Base-by-base conservation (phyloP, 129 eudicot species). In the Kitagawia praeruptora region DNA sequence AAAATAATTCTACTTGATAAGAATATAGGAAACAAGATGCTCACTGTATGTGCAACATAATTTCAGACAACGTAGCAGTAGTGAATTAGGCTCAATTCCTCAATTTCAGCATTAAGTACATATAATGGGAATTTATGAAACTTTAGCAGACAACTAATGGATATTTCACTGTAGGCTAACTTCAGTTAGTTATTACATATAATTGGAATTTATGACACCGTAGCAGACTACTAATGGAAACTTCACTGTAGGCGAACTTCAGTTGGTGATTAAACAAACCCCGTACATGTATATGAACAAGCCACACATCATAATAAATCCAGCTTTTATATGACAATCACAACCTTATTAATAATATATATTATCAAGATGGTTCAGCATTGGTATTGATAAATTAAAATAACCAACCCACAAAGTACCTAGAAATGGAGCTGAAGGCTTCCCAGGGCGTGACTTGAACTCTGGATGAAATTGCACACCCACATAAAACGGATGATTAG, bases 381-480 rank as follows among this genome's bases (percentile, higher is more conserved):
- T 51, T 13, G 19, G 23, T 47, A 51, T 37, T 21, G 14, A 6
- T 34, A 76, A 27, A 19, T 31, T 21, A 34, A 47, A 14, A 76
- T 34, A 47, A 37, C 10, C 28, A 75, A 45, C 41, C 13, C 18
- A 82, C 48, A 14, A 78, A 54, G 66, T 90, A 95, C 98, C 98
- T 86, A 92, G 77, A 85, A 95, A 95, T 75, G 84, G 85, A 27
- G 97, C 93, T 31, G 98, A 95, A 49, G 98, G 96, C 78, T 83
- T 90, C 80, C 97, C 98, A 66, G 98, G 98, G 15, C 98, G 88
- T n/a, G 98, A 95, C 82, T 95, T 95, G 61, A 77, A 95, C 85
- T 95, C 98, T 8, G 98, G 98, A 86, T 95, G 98, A 77, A 95
- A 95, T 85, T 95, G 98, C 77, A 88, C 98, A 12, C 98, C 98